These are phyloP conservation scores for Ensete glaucum DNA, from an alignment of 176 grass and related monocot species.

Conservation along the genomic window DNA sequence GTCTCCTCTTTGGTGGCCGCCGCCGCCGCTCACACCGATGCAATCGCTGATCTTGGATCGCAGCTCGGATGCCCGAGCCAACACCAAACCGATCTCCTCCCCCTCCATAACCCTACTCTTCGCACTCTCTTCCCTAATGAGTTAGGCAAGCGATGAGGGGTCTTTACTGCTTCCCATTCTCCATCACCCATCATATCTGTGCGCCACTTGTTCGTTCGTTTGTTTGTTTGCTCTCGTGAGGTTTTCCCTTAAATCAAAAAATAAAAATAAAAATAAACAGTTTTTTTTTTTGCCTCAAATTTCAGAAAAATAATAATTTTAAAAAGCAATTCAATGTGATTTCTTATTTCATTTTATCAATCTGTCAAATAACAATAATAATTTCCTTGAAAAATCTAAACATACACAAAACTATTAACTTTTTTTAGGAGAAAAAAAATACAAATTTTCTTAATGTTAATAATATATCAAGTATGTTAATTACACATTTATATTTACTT, in stretches of 20 bases:
- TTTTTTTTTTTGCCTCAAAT: too few relatives aligned
- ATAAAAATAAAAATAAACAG: not conserved
- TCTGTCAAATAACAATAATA: too few relatives aligned
- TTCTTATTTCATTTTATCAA: too few relatives aligned
- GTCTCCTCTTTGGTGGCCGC: not conserved
- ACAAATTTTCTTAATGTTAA: too few relatives aligned
- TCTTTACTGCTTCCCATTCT: not conserved
- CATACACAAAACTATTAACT: too few relatives aligned
- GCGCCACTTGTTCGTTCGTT: not conserved
- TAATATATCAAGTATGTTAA: too few relatives aligned
- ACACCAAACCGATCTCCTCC: not conserved
- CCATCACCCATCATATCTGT: not conserved
- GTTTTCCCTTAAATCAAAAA: not conserved
- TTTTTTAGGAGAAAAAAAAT: too few relatives aligned
- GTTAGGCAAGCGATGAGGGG: too few relatives aligned
- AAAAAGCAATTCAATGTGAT: too few relatives aligned
- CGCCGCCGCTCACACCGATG: not conserved
- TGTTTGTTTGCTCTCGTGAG: not conserved
- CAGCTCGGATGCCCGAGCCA: conserved; percentile 2
- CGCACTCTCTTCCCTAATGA: not conserved
- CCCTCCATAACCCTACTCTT: not conserved
- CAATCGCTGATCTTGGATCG: conserved; percentile 3
- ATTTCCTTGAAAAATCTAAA: too few relatives aligned
- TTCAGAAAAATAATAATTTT: too few relatives aligned
- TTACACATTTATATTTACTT: too few relatives aligned